phyloP scores from a whole-genome alignment of 331 rosid genomes.

The Ulmus americana region DNA sequence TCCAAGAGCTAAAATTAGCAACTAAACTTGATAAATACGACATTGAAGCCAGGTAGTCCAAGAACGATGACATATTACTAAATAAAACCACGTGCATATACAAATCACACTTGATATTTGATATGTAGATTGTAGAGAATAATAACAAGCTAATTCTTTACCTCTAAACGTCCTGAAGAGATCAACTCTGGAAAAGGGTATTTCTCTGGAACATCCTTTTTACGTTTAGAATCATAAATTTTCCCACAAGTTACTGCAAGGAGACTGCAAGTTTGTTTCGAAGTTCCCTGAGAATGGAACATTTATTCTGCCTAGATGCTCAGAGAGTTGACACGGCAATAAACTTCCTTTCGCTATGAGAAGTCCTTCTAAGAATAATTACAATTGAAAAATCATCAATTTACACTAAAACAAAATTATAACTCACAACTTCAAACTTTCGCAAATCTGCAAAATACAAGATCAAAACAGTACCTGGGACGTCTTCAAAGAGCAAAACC shows the following conservation, averaged over 20 bases:
- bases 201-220: slow-evolving; percentile 31
- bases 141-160: slow-evolving; percentile 13
- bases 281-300: slow-evolving; percentile 69
- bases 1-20: background rate
- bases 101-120: background rate
- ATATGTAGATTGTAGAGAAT: background rate
- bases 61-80: slow-evolving; percentile 4
- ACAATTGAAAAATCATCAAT: slow-evolving; percentile 19
- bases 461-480: slow-evolving; percentile 15
- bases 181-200: slow-evolving; percentile 70
- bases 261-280: slow-evolving; percentile 65
- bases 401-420: background rate
- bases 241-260: slow-evolving; percentile 68
- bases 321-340: slow-evolving; percentile 18
- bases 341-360: slow-evolving; percentile 12
- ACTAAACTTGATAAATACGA: background rate
- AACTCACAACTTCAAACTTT: slow-evolving; percentile 8
- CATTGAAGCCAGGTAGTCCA: background rate
- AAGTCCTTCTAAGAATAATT: slow-evolving; percentile 22
- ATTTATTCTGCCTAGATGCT: slow-evolving; percentile 32
- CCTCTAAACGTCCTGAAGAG: slow-evolving; percentile 95
- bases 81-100: background rate
- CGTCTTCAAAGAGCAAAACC: slow-evolving; percentile 9
- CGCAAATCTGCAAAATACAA: slow-evolving; percentile 20
- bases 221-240: slow-evolving; percentile 30